These are phyloP conservation scores for Macrolepiota fuliginosa DNA, from an alignment of 768 basidiomycete species.

Conservation along the genomic window DNA sequence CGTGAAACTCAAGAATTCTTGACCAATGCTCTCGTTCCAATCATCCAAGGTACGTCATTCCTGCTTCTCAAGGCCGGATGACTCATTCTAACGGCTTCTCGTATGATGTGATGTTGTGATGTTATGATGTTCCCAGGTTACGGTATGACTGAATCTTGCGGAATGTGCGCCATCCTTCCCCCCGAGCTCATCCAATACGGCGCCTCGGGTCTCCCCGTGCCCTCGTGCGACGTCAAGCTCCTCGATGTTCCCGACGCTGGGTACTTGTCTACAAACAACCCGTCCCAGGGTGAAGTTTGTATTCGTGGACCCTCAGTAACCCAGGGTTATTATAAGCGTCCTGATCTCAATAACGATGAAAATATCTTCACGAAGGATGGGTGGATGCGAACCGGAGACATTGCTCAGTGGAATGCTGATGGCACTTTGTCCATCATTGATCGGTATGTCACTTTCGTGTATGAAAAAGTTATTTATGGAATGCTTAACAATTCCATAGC, in stretches of 20 bases:
- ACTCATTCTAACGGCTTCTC: constrained; percentile 7
- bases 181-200: constrained; percentile 78
- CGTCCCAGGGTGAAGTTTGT: constrained; percentile 84
- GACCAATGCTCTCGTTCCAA: constrained; percentile 69
- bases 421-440: constrained; percentile 90
- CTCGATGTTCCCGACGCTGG: constrained; percentile 82
- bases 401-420: constrained; percentile 92
- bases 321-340: constrained; percentile 88
- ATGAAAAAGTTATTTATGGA: constrained; percentile 3
- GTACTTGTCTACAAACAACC: constrained; percentile 70
- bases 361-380: constrained; percentile 85
- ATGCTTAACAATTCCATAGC: constrained; percentile 25
- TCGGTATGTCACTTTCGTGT: constrained; percentile 45
- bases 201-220: constrained; percentile 82
- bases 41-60: constrained; percentile 73
- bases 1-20: constrained; percentile 92
- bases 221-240: constrained; percentile 87
- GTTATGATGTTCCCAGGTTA: constrained; percentile 53
- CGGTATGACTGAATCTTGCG: constrained; percentile 95
- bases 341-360: constrained; percentile 84
- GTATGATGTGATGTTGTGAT: too few relatives aligned
- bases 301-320: constrained; percentile 87
- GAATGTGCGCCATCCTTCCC: constrained; percentile 86
- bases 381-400: constrained; percentile 92
- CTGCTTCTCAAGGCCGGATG: not conserved